Evolutionary conservation across 306 rosid species (phyloP), one percentile per base, ranked within the genome.

Genomic region (Vigna nakashimae): DNA sequence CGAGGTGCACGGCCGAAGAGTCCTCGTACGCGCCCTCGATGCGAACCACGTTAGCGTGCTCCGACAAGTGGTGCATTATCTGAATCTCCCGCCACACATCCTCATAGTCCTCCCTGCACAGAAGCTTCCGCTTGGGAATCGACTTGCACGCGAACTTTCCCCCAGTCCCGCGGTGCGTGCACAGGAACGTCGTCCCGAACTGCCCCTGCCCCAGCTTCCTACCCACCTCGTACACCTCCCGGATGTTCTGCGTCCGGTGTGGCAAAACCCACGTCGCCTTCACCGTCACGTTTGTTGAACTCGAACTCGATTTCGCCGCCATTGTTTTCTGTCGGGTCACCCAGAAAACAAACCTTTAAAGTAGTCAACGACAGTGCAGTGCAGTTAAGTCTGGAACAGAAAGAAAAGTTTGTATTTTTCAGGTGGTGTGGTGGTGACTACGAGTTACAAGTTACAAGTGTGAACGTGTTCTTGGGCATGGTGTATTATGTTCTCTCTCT

Each of bases 71-170:
- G 64, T 86, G 90, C 92, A 88, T 88, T 75, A 88, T 88, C 82
- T 88, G 88, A 88, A 88, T 88, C 87, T 88, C 90, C 58, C 85
- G 82, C 90, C 86, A 84, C 36, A 86, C 92, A 16, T 86, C 92
- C 7, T 88, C 92, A 28, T 84, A 80, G 53, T 88, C 92, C 59
- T 88, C 92, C 28, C 78, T 78, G 77, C 85, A 88, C 24, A 83
- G 24, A 0, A 88, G 84, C 67, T 88, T 85, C 13, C 89, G 69
- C 73, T 86, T 86, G 1, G 87, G 88, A 58, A 84, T 86, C 9
- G 92, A 79, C 78, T 88, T 88, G 80, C 92, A 88, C 3, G 92
- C 92, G 16, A 32, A 32, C 24, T 34, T 7, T 2, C 14, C 43
- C 7, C 68, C 46, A 16, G 24, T 32, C 14, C 7, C 7, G 0